Evolutionary conservation across 176 grass and related monocot species (phyloP), one percentile per base, ranked within the genome.

Genomic region (Hyparrhenia diplandra): DNA sequence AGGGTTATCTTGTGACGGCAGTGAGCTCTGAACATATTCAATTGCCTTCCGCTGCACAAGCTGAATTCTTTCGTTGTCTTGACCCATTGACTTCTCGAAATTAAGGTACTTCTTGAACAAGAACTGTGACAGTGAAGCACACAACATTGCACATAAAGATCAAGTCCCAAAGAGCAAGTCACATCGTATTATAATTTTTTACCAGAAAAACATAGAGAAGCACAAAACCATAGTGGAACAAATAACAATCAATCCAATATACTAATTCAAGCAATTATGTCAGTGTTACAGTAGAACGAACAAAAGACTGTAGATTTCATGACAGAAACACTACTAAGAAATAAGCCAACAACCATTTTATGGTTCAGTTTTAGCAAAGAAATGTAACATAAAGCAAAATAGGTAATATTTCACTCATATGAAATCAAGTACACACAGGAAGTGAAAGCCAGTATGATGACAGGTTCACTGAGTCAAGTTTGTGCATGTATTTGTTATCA

Each of bases 31-130:
- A 30, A 93, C 92, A 75, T 89, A 98, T 78, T 93, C 90, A 63
- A 93, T 51, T 84, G 95, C 95, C 68, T 89, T 93, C 41, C 55
- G 80, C 86, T 95, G 94, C 35, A 98, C 95, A 54, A 89, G 80
- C 45, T 91, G 82, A 1, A 91, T 88, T 61, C 79, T 95, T 63
- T 86, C 88, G 29, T 88, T 69, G 46, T 80, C 82, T 7, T 90
- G 67, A 4, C 88, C 79, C 58, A 78, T 84, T 3, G 75, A 76
- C 72, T 89, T 89, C 72, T 98, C 95, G 8, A 89, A 98, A 55
- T 89, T 80, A 8, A 95, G 88, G 63, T 95, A 98, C 80, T 98
- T 98, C 34, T 93, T 98, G 73, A 98, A 95, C 45, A 98, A 89
- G 49, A 95, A 98, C 95, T 98, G 88, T 16, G 51, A 24, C 79